Evolutionary conservation across 129 eudicot genomes (phyloP).

Genomic region (Silybum marianum): DNA sequence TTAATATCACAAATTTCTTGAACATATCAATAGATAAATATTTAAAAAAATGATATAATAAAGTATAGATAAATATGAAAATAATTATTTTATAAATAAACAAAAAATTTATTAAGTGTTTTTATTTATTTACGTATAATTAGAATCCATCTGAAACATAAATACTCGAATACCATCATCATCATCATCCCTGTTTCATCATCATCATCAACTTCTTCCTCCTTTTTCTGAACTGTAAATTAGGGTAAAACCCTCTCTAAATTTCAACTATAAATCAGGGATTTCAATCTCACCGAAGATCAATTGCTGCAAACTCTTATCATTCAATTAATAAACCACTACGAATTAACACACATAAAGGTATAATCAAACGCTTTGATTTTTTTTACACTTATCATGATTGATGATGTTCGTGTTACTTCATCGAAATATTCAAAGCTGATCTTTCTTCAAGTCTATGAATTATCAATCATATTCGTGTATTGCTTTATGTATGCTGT

Average conservation of each 20-base stretch:
- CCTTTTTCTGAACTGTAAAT: constrained; percentile 34
- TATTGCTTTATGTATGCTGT: constrained; percentile 3
- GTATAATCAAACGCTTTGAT: constrained; percentile 10
- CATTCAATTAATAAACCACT: constrained; percentile 7
- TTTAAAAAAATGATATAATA: too few species aligned
- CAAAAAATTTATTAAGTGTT: background rate
- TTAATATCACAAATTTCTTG: background rate
- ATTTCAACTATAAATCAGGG: constrained; percentile 22
- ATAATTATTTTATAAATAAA: background rate
- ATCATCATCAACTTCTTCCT: constrained; percentile 17
- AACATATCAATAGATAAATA: too few species aligned
- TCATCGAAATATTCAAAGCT: constrained; percentile 6
- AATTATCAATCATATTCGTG: constrained; percentile 16
- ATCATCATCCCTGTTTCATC: background rate
- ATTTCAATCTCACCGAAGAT: constrained; percentile 15
- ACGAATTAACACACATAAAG: constrained; percentile 12
- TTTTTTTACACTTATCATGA: constrained; percentile 9
- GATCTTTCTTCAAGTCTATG: constrained; percentile 11
- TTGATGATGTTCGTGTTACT: background rate
- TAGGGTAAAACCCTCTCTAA: constrained; percentile 40
- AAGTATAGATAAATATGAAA: background rate
- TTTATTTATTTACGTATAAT: background rate
- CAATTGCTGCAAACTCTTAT: constrained; percentile 26
- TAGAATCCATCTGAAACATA: constrained; percentile 13
- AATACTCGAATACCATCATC: constrained; percentile 18